A percentile compares a stretch with the other conserved stretches of the same genome.
phyloP scores from a whole-genome alignment of 805 yeast species.

The Ogataea saltuana region DNA sequence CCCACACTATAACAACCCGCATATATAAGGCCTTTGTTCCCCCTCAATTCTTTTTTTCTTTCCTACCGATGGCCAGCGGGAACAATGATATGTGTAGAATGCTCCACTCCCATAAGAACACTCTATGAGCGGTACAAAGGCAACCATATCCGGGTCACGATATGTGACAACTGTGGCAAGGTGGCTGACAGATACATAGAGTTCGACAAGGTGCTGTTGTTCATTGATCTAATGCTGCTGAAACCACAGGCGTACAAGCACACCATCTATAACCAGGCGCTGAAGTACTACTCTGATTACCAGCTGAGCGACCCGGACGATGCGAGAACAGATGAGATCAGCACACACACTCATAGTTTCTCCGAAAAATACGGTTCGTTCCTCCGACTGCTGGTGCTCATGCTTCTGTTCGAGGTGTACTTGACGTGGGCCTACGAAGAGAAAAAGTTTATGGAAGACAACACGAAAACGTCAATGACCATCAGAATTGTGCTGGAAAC shows the following conservation, averaged over 20 bases:
- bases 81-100: slow-evolving; percentile 85
- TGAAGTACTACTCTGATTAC: slow-evolving; percentile 33
- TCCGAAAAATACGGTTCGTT: slow-evolving; percentile 18
- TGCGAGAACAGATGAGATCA: slow-evolving; percentile 2
- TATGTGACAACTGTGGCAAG: slow-evolving; percentile 68
- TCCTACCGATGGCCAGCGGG: not conserved
- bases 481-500: slow-evolving; percentile 33
- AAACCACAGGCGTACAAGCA: slow-evolving; percentile 90
- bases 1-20: not conserved
- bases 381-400: slow-evolving; percentile 56
- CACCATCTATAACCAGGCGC: slow-evolving; percentile 66
- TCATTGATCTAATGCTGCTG: slow-evolving; percentile 78
- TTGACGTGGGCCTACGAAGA: slow-evolving; percentile 92
- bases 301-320: slow-evolving; percentile 6
- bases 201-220: slow-evolving; percentile 78
- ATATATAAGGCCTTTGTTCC: not conserved
- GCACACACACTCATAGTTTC: slow-evolving; percentile 4
- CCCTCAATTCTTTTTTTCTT: not conserved
- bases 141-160: slow-evolving; percentile 75
- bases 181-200: slow-evolving; percentile 92
- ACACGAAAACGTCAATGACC: slow-evolving; percentile 26
- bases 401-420: slow-evolving; percentile 83
- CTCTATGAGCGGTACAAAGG: slow-evolving; percentile 74
- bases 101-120: slow-evolving; percentile 63
- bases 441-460: slow-evolving; percentile 40